Conservation (phyloP, 306 rosid genomes). For the Cicer yamashitae region DNA sequence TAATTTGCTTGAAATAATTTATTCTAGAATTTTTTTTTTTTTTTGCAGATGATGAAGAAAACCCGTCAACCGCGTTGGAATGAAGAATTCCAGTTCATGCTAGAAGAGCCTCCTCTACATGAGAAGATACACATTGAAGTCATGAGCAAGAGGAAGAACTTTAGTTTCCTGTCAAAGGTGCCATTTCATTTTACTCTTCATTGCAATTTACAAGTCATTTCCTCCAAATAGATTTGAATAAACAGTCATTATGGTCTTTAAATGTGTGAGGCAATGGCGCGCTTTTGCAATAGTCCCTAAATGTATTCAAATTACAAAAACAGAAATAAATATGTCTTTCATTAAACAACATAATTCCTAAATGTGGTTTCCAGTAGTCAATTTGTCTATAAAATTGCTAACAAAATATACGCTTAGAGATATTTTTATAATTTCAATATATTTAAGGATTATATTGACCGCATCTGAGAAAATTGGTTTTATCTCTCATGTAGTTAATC, state of each 20-base stretch:
- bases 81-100: slow-evolving; percentile 88
- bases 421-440: no score
- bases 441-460: no score
- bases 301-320: no score
- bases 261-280: no score
- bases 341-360: no score
- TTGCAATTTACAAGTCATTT: not conserved
- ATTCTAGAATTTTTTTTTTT: not conserved
- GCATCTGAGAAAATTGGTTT: not conserved
- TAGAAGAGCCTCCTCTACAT: slow-evolving; percentile 83
- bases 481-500: not conserved
- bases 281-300: no score
- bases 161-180: slow-evolving; percentile 75
- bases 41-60: slow-evolving; percentile 65
- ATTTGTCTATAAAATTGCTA: no score
- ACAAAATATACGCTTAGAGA: no score
- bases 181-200: slow-evolving; percentile 14
- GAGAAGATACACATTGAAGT: slow-evolving; percentile 85
- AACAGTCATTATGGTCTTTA: not conserved
- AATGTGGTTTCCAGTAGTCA: no score
- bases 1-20: slow-evolving; percentile 6
- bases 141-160: slow-evolving; percentile 62
- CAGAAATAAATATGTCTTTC: no score
- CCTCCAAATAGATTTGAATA: not conserved
- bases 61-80: slow-evolving; percentile 84